Percentiles rank a stretch among this genome's conserved stretches.
Conservation (phyloP, 192 early-diverging fungal species). For the Cetraspora pellucida region DNA sequence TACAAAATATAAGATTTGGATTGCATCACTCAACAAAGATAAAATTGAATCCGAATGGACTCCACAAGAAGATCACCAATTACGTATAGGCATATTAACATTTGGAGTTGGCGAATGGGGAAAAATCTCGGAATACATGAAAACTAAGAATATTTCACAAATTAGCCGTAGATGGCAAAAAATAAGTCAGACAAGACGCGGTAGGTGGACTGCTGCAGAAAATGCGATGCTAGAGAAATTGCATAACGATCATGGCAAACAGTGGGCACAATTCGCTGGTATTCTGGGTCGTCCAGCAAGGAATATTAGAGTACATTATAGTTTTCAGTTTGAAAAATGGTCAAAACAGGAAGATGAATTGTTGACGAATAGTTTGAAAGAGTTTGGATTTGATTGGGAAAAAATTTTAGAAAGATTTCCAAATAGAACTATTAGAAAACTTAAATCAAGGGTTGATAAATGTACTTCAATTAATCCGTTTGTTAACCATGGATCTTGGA, state of each 20-base stretch:
- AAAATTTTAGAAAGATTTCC: slow-evolving; percentile 2
- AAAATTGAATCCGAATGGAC: not conserved
- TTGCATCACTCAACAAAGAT: not conserved
- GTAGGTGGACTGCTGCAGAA: not conserved
- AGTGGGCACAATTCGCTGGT: not conserved
- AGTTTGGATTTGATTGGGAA: not conserved
- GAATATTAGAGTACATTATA: not conserved
- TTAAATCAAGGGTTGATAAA: not conserved
- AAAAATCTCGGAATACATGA: not conserved
- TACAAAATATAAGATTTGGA: not conserved
- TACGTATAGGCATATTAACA: not conserved
- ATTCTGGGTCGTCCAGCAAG: not conserved
- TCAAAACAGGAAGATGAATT: not conserved
- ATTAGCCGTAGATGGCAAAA: not conserved
- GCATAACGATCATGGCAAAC: not conserved
- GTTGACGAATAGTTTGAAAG: not conserved
- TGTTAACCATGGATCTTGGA: not conserved
- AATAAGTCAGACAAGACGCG: not conserved
- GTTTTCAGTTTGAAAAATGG: not conserved
- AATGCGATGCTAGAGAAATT: not conserved
- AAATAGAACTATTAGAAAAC: not conserved
- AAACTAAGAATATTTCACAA: not conserved
- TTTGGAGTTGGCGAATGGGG: not conserved
- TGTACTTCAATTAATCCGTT: not conserved
- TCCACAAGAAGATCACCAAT: not conserved